These are phyloP conservation scores for Botrytis pseudocinerea DNA, from an alignment of 2,329 filamentous ascomycete genomes.

Conservation along the genomic window DNA sequence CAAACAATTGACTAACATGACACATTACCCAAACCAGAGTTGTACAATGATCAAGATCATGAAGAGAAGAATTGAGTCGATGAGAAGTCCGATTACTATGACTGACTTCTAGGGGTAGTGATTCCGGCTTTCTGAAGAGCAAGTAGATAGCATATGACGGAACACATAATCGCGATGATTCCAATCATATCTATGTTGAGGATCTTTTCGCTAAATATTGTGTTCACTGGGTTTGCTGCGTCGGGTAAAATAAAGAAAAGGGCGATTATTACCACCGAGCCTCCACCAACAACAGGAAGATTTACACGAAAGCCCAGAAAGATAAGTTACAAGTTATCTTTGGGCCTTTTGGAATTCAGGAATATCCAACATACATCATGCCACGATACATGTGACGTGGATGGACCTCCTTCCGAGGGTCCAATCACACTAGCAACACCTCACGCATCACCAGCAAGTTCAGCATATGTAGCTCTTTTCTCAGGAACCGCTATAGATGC, in stretches of 20 bases:
- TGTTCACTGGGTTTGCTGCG: not conserved
- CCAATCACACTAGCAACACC: constrained; percentile 29
- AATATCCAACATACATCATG: constrained; percentile 24
- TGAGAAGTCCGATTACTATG: constrained; percentile 39
- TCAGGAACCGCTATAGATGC: constrained; percentile 45
- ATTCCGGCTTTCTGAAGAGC: constrained; percentile 35
- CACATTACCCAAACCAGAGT: not conserved
- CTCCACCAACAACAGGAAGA: constrained; percentile 44
- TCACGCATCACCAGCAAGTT: constrained; percentile 32
- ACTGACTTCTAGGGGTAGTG: constrained; percentile 33
- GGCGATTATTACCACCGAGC: constrained; percentile 41
- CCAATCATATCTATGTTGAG: not conserved
- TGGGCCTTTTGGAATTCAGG: not conserved
- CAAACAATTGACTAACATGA: not conserved
- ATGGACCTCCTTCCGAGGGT: constrained; percentile 38
- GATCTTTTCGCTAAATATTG: constrained; percentile 8
- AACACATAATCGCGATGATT: constrained; percentile 35
- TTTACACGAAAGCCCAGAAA: constrained; percentile 38
- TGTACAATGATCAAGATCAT: constrained; percentile 30
- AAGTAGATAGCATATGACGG: constrained; percentile 32
- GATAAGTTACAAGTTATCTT: not conserved
- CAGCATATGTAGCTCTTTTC: not conserved
- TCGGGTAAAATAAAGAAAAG: constrained; percentile 38
- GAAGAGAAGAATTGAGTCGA: constrained; percentile 30
- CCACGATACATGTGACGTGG: constrained; percentile 41